Evolutionary conservation across 148 eudicot genomes (phyloP), one percentile per base, ranked within the genome.

Genomic region (Vaccinium macrocarpon): DNA sequence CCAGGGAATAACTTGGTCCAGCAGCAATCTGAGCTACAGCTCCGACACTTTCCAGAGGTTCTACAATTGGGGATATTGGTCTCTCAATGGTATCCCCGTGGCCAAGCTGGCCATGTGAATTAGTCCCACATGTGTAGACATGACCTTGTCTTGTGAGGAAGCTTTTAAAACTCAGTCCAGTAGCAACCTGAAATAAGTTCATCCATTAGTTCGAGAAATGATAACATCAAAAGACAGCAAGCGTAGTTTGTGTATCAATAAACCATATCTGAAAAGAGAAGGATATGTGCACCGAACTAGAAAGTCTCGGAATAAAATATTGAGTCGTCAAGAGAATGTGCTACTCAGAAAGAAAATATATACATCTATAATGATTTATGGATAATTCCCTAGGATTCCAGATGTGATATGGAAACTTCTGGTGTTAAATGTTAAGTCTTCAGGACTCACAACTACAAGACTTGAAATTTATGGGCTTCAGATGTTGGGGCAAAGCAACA

Each of bases 121-220:
- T n/a, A 84, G 88, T 86, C 86, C 99, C 99, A 82, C 99, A 95
- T 66, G 98, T 90, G 83, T 93, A 96, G 56, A 95, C 93, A 62
- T 87, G 91, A 82, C 98, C 99, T 82, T 90, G 87, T 74, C 76
- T 86, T 18, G 99, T 90, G 79, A 97, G 97, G 87, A 97, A 95
- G 87, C 92, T 87, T 11, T 98, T 93, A 87, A 97, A 95, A 86
- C 91, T 92, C 77, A 93, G 93, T 71, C 99, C 98, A 8, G 94
- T 93, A 77, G 97, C 97, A 84, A 97, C 99, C 99, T 94, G 87
- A 82, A 88, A 86, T 66, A 76, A 80, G 80, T 66, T 62, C 48
- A 38, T 53, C 55, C 23, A 13, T 81, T 13, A 38, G 52, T 75
- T 76, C 0, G 11, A 76, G 4, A 82, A 29, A 29, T 21, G 35